Evolutionary conservation across 2,329 filamentous ascomycete species (phyloP).

Genomic region (Dactylellina leptospora): DNA sequence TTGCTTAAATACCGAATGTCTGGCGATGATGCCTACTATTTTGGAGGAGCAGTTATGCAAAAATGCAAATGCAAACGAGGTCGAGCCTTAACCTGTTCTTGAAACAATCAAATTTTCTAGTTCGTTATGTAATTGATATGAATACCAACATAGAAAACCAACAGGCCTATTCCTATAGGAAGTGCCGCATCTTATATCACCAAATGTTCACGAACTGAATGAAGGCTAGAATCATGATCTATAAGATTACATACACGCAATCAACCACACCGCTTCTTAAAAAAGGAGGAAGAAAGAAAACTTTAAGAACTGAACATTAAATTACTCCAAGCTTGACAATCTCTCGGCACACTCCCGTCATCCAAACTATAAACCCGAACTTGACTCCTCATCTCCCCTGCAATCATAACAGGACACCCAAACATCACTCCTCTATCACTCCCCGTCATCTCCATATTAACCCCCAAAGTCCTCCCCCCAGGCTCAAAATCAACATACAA

Average conservation of each 20-base stretch:
- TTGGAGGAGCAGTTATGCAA: too few species aligned
- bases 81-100: neutral
- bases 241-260: neutral
- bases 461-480: slow-evolving; percentile 8
- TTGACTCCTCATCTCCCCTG: slow-evolving; percentile 18
- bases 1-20: too few species aligned
- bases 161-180: neutral
- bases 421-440: slow-evolving; percentile 26
- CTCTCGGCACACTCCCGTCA: slow-evolving; percentile 26
- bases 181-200: neutral
- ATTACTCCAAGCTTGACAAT: slow-evolving; percentile 44
- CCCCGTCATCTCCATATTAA: slow-evolving; percentile 13
- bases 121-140: neutral
- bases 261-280: neutral
- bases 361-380: slow-evolving; percentile 27
- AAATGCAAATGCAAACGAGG: too few species aligned
- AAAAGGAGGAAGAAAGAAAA: too few species aligned
- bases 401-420: slow-evolving; percentile 22
- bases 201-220: neutral
- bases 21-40: too few species aligned
- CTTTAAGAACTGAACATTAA: slow-evolving; percentile 10
- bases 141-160: too few species aligned
- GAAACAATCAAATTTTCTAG: neutral
- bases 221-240: neutral
- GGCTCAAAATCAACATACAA: slow-evolving; percentile 29